These are phyloP conservation scores for Xanthoceras sorbifolium DNA, from an alignment of 345 rosid species.

Conservation along the genomic window DNA sequence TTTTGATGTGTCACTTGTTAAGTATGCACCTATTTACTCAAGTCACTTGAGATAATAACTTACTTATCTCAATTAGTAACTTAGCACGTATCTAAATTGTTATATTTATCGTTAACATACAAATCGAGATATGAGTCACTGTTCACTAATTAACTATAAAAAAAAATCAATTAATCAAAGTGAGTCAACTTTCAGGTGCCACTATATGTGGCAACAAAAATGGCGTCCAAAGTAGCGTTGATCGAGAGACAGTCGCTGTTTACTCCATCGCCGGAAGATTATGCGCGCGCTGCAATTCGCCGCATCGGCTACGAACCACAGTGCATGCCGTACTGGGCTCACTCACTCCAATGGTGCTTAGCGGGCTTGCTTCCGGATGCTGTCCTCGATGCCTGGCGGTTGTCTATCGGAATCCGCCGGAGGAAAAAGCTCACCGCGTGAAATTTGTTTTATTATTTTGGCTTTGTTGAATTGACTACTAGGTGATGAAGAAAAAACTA, in stretches of 20 bases:
- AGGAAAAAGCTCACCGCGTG: slow-evolving; percentile 16
- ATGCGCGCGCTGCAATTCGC: slow-evolving; percentile 56
- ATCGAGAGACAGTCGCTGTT: slow-evolving; percentile 54
- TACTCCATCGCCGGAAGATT: slow-evolving; percentile 58
- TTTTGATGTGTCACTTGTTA: no score
- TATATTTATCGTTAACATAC: no score
- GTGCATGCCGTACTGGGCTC: slow-evolving; percentile 81
- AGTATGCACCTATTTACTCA: no score
- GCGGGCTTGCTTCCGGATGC: slow-evolving; percentile 49
- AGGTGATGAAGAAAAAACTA: no score
- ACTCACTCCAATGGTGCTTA: slow-evolving; percentile 75
- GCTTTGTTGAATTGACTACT: background rate
- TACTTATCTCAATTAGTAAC: no score
- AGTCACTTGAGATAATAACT: no score
- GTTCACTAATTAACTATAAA: background rate
- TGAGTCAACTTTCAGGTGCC: slow-evolving; percentile 48
- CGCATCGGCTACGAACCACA: slow-evolving; percentile 59
- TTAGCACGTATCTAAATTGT: no score
- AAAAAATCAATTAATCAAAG: background rate
- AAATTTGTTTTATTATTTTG: background rate
- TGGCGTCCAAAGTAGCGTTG: slow-evolving; percentile 59
- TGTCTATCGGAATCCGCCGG: slow-evolving; percentile 65
- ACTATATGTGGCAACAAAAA: slow-evolving; percentile 76
- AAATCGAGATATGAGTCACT: no score
- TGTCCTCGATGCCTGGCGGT: slow-evolving; percentile 76